Evolutionary conservation across 1,284 basidiomycete species (phyloP).

Genomic region (Porodaedalea pini): DNA sequence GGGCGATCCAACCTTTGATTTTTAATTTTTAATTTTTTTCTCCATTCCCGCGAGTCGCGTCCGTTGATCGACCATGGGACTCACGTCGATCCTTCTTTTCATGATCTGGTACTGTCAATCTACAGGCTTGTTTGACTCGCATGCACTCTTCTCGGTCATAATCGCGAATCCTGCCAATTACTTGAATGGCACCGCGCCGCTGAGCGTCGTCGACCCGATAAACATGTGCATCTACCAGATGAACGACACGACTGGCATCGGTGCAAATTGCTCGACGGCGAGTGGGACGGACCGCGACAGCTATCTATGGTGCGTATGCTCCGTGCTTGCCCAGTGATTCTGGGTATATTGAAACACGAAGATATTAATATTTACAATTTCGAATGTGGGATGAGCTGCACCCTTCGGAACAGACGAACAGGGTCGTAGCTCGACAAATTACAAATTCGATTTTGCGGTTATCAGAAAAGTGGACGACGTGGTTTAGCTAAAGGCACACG

Average conservation of each 20-base stretch:
- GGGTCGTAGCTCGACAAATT: constrained; percentile 32
- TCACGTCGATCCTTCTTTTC: no score
- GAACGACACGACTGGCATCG: constrained; percentile 21
- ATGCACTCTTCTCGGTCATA: constrained; percentile 34
- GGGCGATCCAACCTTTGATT: no score
- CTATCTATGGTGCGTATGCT: constrained; percentile 33
- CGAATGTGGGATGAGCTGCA: constrained; percentile 29
- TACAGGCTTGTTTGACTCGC: constrained; percentile 33
- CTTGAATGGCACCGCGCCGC: constrained; percentile 34
- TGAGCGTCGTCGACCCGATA: constrained; percentile 32
- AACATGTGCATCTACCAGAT: constrained; percentile 29
- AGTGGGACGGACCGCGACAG: constrained; percentile 30
- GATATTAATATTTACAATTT: neutral
- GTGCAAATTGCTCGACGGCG: constrained; percentile 28
- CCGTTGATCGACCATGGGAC: no score
- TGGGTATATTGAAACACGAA: neutral
- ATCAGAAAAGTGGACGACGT: constrained; percentile 28
- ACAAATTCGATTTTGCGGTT: constrained; percentile 26
- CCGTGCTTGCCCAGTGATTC: neutral
- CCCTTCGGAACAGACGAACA: constrained; percentile 32
- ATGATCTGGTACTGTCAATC: no score
- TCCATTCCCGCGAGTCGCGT: no score
- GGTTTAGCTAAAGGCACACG: constrained; percentile 33
- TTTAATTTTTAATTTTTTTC: no score
- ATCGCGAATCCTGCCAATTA: constrained; percentile 31